Evolutionary conservation across 2,329 filamentous ascomycete species (phyloP).

Genomic region (Erysiphe pulchra): DNA sequence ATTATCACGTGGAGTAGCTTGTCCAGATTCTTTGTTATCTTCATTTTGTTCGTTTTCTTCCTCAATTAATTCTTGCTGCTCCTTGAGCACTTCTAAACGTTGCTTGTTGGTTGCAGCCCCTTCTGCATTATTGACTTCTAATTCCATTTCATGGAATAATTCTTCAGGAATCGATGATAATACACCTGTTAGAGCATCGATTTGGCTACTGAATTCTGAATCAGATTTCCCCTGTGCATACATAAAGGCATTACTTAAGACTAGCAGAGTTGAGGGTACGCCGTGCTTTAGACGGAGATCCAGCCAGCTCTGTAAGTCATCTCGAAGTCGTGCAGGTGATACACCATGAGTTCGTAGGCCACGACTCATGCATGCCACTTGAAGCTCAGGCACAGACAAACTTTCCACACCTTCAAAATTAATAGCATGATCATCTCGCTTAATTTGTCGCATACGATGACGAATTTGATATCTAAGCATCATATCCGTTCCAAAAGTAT

Average conservation of each 20-base stretch:
- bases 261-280: constrained; percentile 85
- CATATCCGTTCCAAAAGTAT: constrained; percentile 88
- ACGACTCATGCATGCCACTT: constrained; percentile 73
- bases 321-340: constrained; percentile 63
- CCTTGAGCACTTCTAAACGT: constrained; percentile 88
- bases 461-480: constrained; percentile 95
- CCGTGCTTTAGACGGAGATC: constrained; percentile 80
- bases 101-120: constrained; percentile 97
- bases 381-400: constrained; percentile 77
- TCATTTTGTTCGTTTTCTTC: constrained; percentile 88
- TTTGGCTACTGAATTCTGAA: constrained; percentile 60
- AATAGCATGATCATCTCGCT: constrained; percentile 88
- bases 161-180: constrained; percentile 90
- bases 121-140: constrained; percentile 91
- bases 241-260: constrained; percentile 93
- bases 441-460: constrained; percentile 97
- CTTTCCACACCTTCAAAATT: constrained; percentile 81
- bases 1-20: constrained; percentile 54
- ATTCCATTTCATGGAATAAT: constrained; percentile 96
- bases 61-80: constrained; percentile 93
- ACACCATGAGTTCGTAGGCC: constrained; percentile 84
- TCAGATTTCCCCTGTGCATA: constrained; percentile 61
- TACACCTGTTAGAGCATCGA: constrained; percentile 79
- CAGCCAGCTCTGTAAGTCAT: constrained; percentile 82
- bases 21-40: constrained; percentile 48